Conservation (phyloP, 1,139 yeast genomes). For the Suhomyces yuchorum region DNA sequence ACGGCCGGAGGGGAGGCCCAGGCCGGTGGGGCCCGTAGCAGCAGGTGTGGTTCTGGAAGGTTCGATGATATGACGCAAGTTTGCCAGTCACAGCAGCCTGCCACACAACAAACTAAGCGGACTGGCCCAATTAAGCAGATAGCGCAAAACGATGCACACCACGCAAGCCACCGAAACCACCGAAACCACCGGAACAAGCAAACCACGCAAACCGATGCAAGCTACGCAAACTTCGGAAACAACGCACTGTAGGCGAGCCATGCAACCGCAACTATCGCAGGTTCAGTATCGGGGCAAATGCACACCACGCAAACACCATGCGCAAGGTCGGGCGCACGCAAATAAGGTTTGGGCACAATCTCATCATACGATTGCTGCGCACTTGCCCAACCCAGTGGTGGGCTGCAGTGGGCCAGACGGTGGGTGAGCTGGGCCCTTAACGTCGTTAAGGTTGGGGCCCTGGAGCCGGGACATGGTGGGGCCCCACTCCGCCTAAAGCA, state of each 20-base stretch:
- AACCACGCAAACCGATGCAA: not conserved
- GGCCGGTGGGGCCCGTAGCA: too few relatives aligned
- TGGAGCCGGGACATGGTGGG: not conserved
- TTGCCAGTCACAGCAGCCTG: too few relatives aligned
- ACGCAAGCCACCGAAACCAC: too few relatives aligned
- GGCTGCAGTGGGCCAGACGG: not conserved
- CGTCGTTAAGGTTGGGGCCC: not conserved
- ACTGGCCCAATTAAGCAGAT: not conserved
- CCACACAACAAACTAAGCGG: not conserved
- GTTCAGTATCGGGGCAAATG: not conserved
- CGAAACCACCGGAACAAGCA: too few relatives aligned
- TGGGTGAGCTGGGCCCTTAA: not conserved
- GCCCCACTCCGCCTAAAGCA: not conserved
- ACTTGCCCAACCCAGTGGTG: not conserved
- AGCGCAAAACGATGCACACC: not conserved
- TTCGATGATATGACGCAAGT: too few relatives aligned
- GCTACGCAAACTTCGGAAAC: not conserved
- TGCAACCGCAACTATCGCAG: not conserved
- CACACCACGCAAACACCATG: not conserved
- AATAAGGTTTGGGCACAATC: conserved; percentile 9
- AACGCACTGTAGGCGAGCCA: not conserved
- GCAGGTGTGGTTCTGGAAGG: not conserved
- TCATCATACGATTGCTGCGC: conserved; percentile 10
- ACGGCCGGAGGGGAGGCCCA: not conserved
- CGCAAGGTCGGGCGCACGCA: not conserved